A percentile compares a stretch with the other conserved stretches of the same genome.
Evolutionary conservation across 371 early-diverging fungal genomes (phyloP).

Genomic region (Mucor sp.): DNA sequence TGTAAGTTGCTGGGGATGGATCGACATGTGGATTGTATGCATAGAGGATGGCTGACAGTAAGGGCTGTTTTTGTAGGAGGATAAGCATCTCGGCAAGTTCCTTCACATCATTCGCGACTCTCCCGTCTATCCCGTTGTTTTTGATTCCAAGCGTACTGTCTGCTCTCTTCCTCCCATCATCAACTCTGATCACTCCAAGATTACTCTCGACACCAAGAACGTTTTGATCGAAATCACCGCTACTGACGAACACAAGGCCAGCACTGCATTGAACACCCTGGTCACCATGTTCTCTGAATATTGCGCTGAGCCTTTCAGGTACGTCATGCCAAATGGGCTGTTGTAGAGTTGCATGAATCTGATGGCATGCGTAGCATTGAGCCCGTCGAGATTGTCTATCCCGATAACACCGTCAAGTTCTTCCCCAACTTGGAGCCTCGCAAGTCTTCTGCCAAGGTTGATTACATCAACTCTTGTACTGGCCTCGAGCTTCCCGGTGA

Average conservation of each 20-base stretch:
- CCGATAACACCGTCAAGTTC: conserved; percentile 72
- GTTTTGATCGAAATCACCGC: conserved; percentile 99
- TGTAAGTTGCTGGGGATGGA: conserved; percentile 23
- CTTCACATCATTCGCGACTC: conserved; percentile 91
- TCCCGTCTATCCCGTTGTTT: conserved; percentile 93
- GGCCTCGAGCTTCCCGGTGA: conserved; percentile 73
- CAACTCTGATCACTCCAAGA: conserved; percentile 98
- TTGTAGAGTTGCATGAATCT: not conserved
- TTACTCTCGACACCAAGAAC: conserved; percentile 94
- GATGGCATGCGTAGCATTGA: conserved; percentile 66
- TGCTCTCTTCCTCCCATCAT: conserved; percentile 99
- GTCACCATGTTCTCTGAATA: conserved; percentile 95
- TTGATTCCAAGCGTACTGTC: conserved; percentile 84
- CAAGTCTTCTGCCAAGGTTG: conserved; percentile 69
- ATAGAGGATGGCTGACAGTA: not conserved
- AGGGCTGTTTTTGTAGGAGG: conserved; percentile 39
- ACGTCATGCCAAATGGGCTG: conserved; percentile 26
- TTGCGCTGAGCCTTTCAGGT: conserved; percentile 89
- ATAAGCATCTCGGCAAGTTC: conserved; percentile 89
- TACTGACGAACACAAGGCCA: conserved; percentile 95
- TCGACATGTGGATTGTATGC: not conserved
- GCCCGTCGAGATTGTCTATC: conserved; percentile 88
- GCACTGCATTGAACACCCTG: conserved; percentile 90
- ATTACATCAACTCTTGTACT: conserved; percentile 88
- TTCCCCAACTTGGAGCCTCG: conserved; percentile 80